phyloP scores from a whole-genome alignment of 805 yeast genomes.

The Candida taoyuanica region DNA sequence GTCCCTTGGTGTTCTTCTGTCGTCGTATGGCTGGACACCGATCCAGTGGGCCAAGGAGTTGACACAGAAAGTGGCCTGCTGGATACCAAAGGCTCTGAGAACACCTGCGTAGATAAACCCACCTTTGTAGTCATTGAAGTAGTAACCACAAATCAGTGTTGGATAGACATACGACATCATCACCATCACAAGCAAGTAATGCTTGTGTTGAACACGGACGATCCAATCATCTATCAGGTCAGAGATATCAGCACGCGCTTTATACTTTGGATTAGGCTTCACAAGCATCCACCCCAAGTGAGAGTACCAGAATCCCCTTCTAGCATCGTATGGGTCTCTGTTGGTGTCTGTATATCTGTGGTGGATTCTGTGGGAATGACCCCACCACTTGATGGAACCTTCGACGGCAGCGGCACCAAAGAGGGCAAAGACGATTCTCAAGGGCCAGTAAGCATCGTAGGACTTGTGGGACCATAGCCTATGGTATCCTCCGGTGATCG shows the following conservation, averaged over 20 bases:
- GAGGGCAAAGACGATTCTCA: slow-evolving; percentile 61
- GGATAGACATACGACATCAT: slow-evolving; percentile 61
- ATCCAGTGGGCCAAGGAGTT: slow-evolving; percentile 85
- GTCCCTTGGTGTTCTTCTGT: slow-evolving; percentile 83
- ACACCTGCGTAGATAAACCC: slow-evolving; percentile 77
- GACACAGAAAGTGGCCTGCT: slow-evolving; percentile 84
- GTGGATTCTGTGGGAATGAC: slow-evolving; percentile 79
- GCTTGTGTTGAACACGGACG: slow-evolving; percentile 78
- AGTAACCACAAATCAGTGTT: slow-evolving; percentile 47
- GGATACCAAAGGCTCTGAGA: slow-evolving; percentile 62
- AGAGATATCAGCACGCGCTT: slow-evolving; percentile 55
- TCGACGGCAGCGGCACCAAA: slow-evolving; percentile 83
- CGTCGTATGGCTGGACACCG: slow-evolving; percentile 83
- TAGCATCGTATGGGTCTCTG: slow-evolving; percentile 84
- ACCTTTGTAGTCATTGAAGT: slow-evolving; percentile 60
- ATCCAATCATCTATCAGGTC: slow-evolving; percentile 77
- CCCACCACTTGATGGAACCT: slow-evolving; percentile 90
- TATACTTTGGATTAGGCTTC: slow-evolving; percentile 75
- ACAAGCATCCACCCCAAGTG: slow-evolving; percentile 85
- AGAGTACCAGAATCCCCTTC: slow-evolving; percentile 77
- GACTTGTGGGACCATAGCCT: slow-evolving; percentile 76
- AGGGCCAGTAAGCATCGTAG: slow-evolving; percentile 56
- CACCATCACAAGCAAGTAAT: slow-evolving; percentile 60
- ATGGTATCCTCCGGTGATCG: slow-evolving; percentile 84
- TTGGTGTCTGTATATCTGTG: slow-evolving; percentile 81